Conservation (phyloP, 2,329 filamentous ascomycete species). For the Rachicladosporium sp. region DNA sequence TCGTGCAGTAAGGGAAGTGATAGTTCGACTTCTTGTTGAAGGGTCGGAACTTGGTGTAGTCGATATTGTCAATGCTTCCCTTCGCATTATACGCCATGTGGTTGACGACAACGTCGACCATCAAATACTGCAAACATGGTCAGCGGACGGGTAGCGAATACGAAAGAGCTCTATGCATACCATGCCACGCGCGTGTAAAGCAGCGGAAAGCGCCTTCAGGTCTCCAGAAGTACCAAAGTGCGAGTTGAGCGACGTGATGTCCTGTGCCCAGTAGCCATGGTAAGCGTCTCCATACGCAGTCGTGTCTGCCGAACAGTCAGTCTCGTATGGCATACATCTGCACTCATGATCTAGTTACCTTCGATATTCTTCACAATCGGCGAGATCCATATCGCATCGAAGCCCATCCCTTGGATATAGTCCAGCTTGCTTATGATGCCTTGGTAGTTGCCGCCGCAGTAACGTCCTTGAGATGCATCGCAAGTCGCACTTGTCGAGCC, state of each 20-base stretch:
- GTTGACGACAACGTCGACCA: constrained; percentile 27
- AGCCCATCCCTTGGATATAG: constrained; percentile 44
- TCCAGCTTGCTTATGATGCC: constrained; percentile 49
- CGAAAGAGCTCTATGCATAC: constrained; percentile 10
- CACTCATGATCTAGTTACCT: constrained; percentile 8
- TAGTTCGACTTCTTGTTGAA: constrained; percentile 29
- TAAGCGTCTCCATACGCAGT: constrained; percentile 33
- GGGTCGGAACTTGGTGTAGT: constrained; percentile 26
- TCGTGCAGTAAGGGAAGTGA: constrained; percentile 43
- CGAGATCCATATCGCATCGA: constrained; percentile 36
- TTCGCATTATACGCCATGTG: constrained; percentile 23
- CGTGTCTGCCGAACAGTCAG: too few species aligned
- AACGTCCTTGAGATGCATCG: constrained; percentile 25
- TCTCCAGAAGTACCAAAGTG: constrained; percentile 27
- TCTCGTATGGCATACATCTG: too few species aligned
- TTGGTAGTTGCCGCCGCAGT: constrained; percentile 50
- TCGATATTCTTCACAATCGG: constrained; percentile 40
- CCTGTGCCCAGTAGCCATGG: constrained; percentile 44
- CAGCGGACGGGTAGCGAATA: constrained; percentile 2
- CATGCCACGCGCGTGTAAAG: constrained; percentile 26
- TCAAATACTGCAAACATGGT: constrained; percentile 20
- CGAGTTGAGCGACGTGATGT: constrained; percentile 32
- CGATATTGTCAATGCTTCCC: constrained; percentile 15
- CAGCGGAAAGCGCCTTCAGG: constrained; percentile 22
- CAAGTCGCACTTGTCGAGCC: constrained; percentile 28